Base-by-base conservation (phyloP, 495 filamentous ascomycete species). In the Tuber magnatum region DNA sequence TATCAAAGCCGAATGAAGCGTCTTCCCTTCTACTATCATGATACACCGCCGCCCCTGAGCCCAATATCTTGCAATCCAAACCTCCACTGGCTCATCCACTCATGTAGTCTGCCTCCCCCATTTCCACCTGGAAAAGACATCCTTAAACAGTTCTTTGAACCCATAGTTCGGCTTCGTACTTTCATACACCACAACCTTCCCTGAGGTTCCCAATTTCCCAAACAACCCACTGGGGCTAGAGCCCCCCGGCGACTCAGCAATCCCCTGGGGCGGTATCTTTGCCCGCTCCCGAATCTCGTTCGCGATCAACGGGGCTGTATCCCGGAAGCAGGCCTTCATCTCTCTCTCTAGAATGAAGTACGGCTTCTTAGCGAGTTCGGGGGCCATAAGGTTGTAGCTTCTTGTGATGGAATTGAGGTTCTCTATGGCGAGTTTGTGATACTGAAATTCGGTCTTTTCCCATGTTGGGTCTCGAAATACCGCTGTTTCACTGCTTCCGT, bases 351-450 rank as follows among this genome's bases (percentile, higher is more conserved):
- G 88, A 39, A 86, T 90, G 82, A 93, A 92, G 80, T 98, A 98
- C 2, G 95, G 93, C 84, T 98, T 98, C 83, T 94, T 95, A 20
- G 94, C 94, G 0, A 97, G 88, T 43, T 92, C 89, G 0, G 95
- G 95, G 0, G 95, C 95, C 88, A 95, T 92, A 0, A 99, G 89
- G 77, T 99, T 99, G 85, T 99, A 99, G 10, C 92, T 91, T 32
- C 95, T 89, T 22, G 94, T 91, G 28, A 94, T 86, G 41, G 82
- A 82, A 83, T 98, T 99, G 73, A 99, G 87, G 70, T 91, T 88
- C 71, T 88, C 87, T 81, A 99, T 89, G 46, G 92, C 88, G 9
- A 97, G 89, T 72, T 88, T 88, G 82, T 92, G 91, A 85, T 94
- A 99, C 8, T 91, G 86, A 22, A 85, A 84, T 81, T 99, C 94